Evolutionary conservation across 495 filamentous ascomycete genomes (phyloP).

Genomic region (Ascobolus immersus): DNA sequence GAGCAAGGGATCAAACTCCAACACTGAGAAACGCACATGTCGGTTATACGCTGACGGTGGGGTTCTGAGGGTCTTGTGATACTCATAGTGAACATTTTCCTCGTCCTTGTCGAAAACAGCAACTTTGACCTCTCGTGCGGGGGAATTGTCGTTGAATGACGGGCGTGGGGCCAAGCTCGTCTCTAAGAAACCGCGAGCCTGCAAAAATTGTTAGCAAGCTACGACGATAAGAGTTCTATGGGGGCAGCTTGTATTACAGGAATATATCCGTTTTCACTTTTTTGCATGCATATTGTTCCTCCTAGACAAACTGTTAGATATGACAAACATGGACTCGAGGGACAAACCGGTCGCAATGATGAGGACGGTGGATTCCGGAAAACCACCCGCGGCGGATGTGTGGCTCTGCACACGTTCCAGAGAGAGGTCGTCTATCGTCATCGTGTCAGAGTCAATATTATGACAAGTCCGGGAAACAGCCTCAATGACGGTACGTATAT

Average conservation of each 20-base stretch:
- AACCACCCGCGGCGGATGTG: no score
- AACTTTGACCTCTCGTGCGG: conserved; percentile 27
- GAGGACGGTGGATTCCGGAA: conserved; percentile 52
- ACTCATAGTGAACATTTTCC: conserved; percentile 12
- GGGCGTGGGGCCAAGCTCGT: conserved; percentile 60
- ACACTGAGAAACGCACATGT: conserved; percentile 60
- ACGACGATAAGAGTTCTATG: neutral
- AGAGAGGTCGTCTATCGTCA: no score
- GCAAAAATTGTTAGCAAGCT: conserved; percentile 27
- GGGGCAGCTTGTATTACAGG: conserved; percentile 17
- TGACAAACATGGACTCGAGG: neutral
- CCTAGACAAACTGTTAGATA: conserved; percentile 4
- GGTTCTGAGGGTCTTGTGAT: conserved; percentile 22
- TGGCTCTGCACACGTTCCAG: no score
- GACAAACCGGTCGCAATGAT: conserved; percentile 61
- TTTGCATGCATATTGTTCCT: conserved; percentile 88
- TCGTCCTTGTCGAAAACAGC: conserved; percentile 20
- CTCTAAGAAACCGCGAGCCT: conserved; percentile 59
- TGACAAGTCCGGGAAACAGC: no score
- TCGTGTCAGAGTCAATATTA: no score
- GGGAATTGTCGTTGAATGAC: conserved; percentile 73
- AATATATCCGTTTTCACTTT: conserved; percentile 22
- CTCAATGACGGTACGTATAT: no score
- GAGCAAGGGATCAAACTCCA: conserved; percentile 66
- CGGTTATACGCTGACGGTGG: conserved; percentile 58